Evolutionary conservation across 2,329 filamentous ascomycete genomes (phyloP), one percentile per base, ranked within the genome.

Genomic region (Exutisphaerella laricina): DNA sequence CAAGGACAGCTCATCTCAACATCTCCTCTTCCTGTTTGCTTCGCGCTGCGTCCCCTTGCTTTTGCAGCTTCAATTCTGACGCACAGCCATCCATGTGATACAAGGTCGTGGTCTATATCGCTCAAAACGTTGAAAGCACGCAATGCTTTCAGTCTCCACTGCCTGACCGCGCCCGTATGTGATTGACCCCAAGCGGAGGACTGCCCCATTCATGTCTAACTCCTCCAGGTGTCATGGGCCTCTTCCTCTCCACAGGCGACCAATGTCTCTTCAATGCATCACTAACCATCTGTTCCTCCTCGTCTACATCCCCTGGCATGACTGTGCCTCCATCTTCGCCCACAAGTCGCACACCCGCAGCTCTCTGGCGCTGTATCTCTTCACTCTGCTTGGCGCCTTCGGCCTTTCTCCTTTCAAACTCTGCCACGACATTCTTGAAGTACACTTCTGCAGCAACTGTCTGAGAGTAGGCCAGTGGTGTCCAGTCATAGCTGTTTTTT

Each of bases 391-490:
- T 58, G 46, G 58, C 58, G 1, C 58, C 69, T 46, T 71, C 70
- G 1, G 67, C 65, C 50, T 74, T 77, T 55, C 78, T 70, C 61
- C 79, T 78, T 59, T 84, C 83, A 13, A 80, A 76, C 56, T 92
- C 86, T 0, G 74, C 74, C 4, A 92, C 80, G 41, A 94, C 66
- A 10, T 79, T 79, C 66, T 85, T 87, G 49, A 92, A 81, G 60
- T 94, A 92, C 1, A 88, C 84, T 65, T 94, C 87, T 1, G 86
- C 85, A 60, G 88, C 83, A 5, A 88, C 82, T 0, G 85, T 90
- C 10, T 85, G 80, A 49, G 82, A 86, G 63, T 94, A 94, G 13
- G 82, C 79, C n/a, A 88, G 74, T 0, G 88, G 84, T 1, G 82
- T 88, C 85, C 88, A 94, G 59, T 79, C 82, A 71, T 82, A 87